Evolutionary conservation across 208 protist genomes (phyloP).

Genomic region (Leptomonas pyrrhocoris): DNA sequence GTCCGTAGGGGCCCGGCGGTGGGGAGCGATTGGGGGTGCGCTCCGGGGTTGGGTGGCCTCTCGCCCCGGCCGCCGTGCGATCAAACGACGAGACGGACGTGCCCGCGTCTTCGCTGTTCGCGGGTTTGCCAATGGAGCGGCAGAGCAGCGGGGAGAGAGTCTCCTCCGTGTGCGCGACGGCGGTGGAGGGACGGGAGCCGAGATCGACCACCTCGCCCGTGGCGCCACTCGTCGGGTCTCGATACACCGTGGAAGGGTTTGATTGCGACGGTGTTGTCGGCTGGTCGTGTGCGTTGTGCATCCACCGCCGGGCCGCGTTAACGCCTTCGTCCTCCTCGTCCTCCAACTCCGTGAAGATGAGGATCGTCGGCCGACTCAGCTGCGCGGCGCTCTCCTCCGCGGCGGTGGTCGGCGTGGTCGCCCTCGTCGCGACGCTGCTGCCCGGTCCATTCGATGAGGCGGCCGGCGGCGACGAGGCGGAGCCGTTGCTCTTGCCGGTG

Average conservation of each 20-base stretch:
- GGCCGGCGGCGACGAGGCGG: not conserved
- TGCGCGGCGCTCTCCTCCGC: not conserved
- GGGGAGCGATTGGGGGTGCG: not conserved
- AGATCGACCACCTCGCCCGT: not conserved
- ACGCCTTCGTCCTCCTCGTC: constrained; percentile 21
- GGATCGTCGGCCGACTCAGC: constrained; percentile 35
- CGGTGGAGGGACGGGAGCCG: not conserved
- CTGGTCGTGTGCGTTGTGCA: not conserved
- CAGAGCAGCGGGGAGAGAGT: constrained; percentile 29
- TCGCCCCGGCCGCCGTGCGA: not conserved
- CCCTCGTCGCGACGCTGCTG: not conserved
- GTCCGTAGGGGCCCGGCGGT: not conserved
- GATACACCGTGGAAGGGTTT: not conserved
- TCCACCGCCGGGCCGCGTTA: not conserved
- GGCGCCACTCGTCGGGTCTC: not conserved
- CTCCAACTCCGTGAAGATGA: constrained; percentile 53
- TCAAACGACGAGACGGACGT: constrained; percentile 5
- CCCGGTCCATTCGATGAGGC: not conserved
- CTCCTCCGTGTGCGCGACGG: constrained; percentile 26
- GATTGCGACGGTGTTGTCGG: too few species aligned
- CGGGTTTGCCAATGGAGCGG: constrained; percentile 20
- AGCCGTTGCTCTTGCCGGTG: not conserved
- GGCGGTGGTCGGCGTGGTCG: constrained; percentile 1
- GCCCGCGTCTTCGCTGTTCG: not conserved
- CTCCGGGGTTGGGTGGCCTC: not conserved